Percentiles rank a stretch among this genome's conserved stretches.
These are phyloP conservation scores for Eudorina sp. DNA, from an alignment of 139 green algal species.

Conservation along the genomic window DNA sequence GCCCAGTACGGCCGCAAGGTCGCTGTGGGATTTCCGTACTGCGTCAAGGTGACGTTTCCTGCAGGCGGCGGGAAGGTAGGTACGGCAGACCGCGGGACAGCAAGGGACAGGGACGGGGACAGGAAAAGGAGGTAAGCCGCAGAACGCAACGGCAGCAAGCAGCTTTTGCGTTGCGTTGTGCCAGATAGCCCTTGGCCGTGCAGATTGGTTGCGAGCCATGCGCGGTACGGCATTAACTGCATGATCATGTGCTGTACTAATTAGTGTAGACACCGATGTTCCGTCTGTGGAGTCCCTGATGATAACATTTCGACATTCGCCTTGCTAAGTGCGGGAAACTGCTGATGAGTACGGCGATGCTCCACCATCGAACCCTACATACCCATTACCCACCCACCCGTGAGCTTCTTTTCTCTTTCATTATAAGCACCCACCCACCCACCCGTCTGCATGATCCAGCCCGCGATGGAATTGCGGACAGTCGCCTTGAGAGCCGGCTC, in stretches of 20 bases:
- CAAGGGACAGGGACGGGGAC: too few species aligned
- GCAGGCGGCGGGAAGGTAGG: neutral
- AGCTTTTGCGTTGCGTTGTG: too few species aligned
- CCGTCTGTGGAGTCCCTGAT: neutral
- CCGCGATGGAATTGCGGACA: neutral
- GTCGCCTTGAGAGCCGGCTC: neutral
- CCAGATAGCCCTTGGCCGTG: neutral
- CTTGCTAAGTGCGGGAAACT: neutral
- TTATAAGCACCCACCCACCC: neutral
- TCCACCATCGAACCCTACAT: neutral
- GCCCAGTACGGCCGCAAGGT: neutral
- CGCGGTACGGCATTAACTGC: too few species aligned
- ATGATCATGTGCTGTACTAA: too few species aligned
- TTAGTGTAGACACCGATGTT: neutral
- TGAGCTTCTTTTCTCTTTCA: neutral
- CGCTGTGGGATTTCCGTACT: neutral
- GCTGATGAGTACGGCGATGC: neutral
- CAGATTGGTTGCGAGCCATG: neutral
- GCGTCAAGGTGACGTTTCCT: neutral
- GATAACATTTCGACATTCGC: neutral
- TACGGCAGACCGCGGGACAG: neutral
- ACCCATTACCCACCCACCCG: neutral
- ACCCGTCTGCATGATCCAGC: conserved; percentile 7
- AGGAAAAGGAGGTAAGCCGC: too few species aligned
- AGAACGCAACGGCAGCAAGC: too few species aligned